Percentiles rank a stretch among this genome's conserved stretches.
These are phyloP conservation scores for Theobroma cacao DNA, from an alignment of 345 rosid species.

Conservation along the genomic window DNA sequence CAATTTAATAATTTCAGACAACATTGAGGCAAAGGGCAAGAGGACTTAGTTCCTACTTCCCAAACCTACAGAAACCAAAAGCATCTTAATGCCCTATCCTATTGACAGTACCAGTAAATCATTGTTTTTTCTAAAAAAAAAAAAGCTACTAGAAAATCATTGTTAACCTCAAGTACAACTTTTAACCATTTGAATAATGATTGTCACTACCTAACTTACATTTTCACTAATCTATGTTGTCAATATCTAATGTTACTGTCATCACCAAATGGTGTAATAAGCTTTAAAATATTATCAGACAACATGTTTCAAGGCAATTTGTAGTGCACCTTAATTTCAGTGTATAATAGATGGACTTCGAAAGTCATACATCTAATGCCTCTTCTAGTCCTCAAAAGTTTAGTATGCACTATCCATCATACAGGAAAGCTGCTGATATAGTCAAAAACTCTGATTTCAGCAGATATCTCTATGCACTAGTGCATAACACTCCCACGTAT, in stretches of 20 bases:
- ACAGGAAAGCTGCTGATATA: neutral
- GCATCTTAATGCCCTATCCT: neutral
- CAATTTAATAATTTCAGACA: conserved; percentile 9
- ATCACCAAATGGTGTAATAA: neutral
- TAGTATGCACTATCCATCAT: neutral
- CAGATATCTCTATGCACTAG: neutral
- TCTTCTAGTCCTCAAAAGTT: neutral
- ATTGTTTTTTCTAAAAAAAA: too few relatives aligned
- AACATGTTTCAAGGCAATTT: neutral
- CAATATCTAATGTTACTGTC: neutral
- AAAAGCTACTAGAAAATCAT: neutral
- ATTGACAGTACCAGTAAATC: neutral
- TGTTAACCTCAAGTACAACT: neutral
- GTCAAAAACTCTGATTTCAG: neutral
- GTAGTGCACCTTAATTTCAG: neutral
- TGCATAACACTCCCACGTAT: neutral
- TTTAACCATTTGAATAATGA: neutral
- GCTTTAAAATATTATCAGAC: neutral
- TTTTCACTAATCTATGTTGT: neutral
- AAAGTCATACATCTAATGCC: neutral
- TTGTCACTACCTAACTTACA: neutral
- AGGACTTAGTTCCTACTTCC: neutral
- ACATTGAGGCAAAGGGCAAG: neutral
- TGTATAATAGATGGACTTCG: neutral
- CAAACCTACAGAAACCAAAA: neutral